Evolutionary conservation across 2,329 filamentous ascomycete species (phyloP), one percentile per base, ranked within the genome.

Genomic region (Cladosporium velox): DNA sequence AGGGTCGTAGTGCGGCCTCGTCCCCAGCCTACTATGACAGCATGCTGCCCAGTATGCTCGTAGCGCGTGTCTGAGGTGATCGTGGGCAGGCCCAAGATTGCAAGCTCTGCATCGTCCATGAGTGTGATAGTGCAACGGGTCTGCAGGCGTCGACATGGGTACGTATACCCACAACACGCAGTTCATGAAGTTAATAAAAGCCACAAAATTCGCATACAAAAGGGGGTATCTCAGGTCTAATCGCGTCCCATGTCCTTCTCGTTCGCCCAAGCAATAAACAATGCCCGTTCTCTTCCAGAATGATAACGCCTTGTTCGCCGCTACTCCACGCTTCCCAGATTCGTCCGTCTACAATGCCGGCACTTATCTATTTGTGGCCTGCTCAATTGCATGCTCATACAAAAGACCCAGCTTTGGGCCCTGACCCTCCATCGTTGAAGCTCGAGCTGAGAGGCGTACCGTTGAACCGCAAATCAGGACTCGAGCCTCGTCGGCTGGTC

Each of bases 381-480:
- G 21, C 24, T 28, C 14, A 15, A 52, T 30, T 14, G 24, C 51
- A 18, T 18, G 51, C 11, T 64, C 35, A 64, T n/a, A 64, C 61
- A 47, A 64, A 64, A 10, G 61, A 64, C 11, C 61, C 61, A 21
- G 61, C 61, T 38, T 64, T 64, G 5, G 51, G 61, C 24, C 61
- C 61, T 15, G 21, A 21, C 4, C 55, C 63, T 49, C 63, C 63
- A 6, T 65, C 63, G 24, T 10, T 59, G 54, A 32, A 65, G 10
- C 41, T 41, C 30, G 64, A 65, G 35, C 64, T 65, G 55, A 60
- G 44, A 32, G 64, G 55, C 55, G 64, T 65, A 18, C 64, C 34
- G 28, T 32, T 54, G 49, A 59, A 65, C 47, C 35, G 55, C 55
- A 59, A 24, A 24, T 65, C 64, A 35, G 55, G 55, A 24, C 58